A percentile compares a stretch with the other conserved stretches of the same genome.
Evolutionary conservation across 768 basidiomycete species (phyloP).

Genomic region (Trametes coccinea): DNA sequence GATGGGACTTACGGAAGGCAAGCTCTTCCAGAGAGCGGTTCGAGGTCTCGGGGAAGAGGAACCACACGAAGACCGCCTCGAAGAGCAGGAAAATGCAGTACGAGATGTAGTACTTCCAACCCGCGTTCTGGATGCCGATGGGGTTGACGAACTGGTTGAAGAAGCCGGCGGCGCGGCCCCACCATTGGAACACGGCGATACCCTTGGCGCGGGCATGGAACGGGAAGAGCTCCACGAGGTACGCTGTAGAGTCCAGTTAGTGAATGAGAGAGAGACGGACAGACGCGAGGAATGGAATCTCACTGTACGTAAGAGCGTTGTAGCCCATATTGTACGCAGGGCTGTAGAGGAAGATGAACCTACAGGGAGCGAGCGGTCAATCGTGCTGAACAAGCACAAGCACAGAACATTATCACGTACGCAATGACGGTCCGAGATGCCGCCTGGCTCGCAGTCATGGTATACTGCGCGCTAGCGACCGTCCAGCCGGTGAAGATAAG

Average conservation of each 20-base stretch:
- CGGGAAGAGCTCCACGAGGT: constrained; percentile 68
- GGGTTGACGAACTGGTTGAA: constrained; percentile 71
- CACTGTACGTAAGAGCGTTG: constrained; percentile 59
- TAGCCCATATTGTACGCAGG: constrained; percentile 57
- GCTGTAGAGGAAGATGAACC: constrained; percentile 59
- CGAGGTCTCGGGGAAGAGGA: constrained; percentile 63
- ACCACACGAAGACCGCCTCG: constrained; percentile 57
- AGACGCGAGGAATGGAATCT: constrained; percentile 12
- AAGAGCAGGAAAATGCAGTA: constrained; percentile 54
- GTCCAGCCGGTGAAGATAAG: constrained; percentile 56
- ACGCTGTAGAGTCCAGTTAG: constrained; percentile 39
- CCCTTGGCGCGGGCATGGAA: constrained; percentile 63
- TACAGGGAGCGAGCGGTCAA: background rate
- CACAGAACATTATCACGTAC: constrained; percentile 30
- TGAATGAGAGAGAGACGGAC: background rate
- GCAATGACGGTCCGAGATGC: constrained; percentile 53
- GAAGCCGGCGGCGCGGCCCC: constrained; percentile 53
- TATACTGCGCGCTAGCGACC: constrained; percentile 50
- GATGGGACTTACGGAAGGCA: constrained; percentile 48
- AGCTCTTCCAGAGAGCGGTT: constrained; percentile 57
- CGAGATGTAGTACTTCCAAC: constrained; percentile 62
- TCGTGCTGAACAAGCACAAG: background rate
- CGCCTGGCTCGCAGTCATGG: constrained; percentile 40
- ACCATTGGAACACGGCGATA: constrained; percentile 61
- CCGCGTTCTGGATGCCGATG: constrained; percentile 56